Conservation (phyloP, 768 basidiomycete species). For the Lactarius sp. region DNA sequence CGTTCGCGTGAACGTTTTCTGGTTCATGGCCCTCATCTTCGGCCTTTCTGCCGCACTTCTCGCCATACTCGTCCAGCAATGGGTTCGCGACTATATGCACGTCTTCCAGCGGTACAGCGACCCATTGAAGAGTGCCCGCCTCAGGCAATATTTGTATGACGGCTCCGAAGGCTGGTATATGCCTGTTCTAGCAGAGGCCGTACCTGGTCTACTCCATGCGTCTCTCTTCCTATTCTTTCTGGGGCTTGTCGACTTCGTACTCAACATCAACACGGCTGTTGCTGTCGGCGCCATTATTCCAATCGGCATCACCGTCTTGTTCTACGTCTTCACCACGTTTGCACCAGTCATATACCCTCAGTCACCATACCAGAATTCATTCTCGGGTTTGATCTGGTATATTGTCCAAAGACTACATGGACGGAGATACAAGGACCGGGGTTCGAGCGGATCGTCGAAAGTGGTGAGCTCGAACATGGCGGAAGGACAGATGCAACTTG, state of each 20-base stretch:
- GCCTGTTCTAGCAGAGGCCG: conserved; percentile 38
- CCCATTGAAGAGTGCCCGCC: conserved; percentile 35
- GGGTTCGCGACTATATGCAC: conserved; percentile 39
- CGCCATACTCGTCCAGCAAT: conserved; percentile 47
- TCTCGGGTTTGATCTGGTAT: conserved; percentile 16
- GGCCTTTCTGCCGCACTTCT: conserved; percentile 42
- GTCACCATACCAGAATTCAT: conserved; percentile 15
- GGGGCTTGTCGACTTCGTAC: conserved; percentile 43
- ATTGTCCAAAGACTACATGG: neutral
- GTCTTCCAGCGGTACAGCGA: conserved; percentile 31
- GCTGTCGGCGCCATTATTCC: neutral
- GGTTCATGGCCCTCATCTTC: conserved; percentile 36
- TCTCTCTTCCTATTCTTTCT: conserved; percentile 48
- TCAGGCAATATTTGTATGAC: conserved; percentile 36
- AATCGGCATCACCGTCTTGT: neutral
- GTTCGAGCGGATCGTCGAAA: neutral
- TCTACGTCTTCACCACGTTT: conserved; percentile 21
- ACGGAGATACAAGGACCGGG: conserved; percentile 2
- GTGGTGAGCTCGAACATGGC: conserved; percentile 8
- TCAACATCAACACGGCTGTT: conserved; percentile 27
- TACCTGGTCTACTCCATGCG: conserved; percentile 46
- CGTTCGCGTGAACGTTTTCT: conserved; percentile 39
- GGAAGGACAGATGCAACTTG: conserved; percentile 1
- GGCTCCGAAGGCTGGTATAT: conserved; percentile 40
- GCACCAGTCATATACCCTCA: conserved; percentile 13